Base-by-base conservation (phyloP, 306 rosid genomes). In the Prunus dulcis region DNA sequence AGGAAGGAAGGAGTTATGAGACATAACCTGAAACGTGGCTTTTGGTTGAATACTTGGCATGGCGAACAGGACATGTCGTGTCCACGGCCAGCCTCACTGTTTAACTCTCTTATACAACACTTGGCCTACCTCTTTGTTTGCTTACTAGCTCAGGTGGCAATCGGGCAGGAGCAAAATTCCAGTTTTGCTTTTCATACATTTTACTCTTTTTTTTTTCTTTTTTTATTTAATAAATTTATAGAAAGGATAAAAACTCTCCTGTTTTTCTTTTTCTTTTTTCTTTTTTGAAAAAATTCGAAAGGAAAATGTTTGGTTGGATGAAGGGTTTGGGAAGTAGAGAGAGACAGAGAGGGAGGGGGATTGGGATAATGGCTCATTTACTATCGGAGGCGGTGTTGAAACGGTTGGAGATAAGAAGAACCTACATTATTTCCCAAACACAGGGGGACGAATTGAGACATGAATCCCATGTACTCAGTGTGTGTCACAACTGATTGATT, bases 1-100 rank as follows among this genome's bases (percentile, higher is more conserved):
- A 27, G 8, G 41, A 47, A 30, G 19, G 32, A 1, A 34, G 32
- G 23, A 64, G 83, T n/a, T 6, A 70, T 63, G 60, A 51, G 75
- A 51, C 60, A 45, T 30, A 8, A 65, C 69, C 72, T 87, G 93
- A 88, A 83, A 90, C 95, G 96, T 94, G 98, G 95, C 91, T 55
- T 43, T 32, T 9, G 68, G 75, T 83, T 25, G 34, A 90, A 81
- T 88, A 94, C 94, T 81, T 94, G 97, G 89, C 97, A 79, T n/a
- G 55, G 76, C 28, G 81, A 77, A 79, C 76, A 25, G 22, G 82
- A 64, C 67, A 79, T 80, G 80, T 82, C 96, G 98, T 91, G 97
- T 89, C 98, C 76, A 67, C 12, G 27, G 45, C 12, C 12, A 74
- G 72, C 80, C 82, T 85, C 75, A 84, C 78, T 81, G 83, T 89